Evolutionary conservation across 2,329 filamentous ascomycete genomes (phyloP), one percentile per base, ranked within the genome.

Genomic region (Aureobasidium lini): DNA sequence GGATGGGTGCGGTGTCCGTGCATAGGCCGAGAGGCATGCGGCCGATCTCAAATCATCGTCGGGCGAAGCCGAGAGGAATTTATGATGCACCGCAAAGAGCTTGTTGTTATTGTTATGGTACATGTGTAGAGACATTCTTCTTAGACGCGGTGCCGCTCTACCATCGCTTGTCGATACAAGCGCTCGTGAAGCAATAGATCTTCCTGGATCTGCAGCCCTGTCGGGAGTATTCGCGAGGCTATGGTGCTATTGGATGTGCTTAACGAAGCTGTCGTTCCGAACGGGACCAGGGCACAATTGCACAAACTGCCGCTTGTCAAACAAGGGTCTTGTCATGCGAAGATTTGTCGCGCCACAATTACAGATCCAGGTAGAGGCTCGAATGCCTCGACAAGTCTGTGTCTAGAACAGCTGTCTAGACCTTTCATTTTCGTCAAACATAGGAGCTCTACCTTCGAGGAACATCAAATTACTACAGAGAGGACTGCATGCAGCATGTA

Each of bases 11-110:
- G 49, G 42, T 16, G n/a, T 43, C 9, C 8, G 50, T 36, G 52
- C 52, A 56, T 31, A 40, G 52, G 11, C 52, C 50, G 28, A 15
- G n/a, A 50, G 34, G 47, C 47, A 50, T 50, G 48, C 48, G 36
- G 36, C 13, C n/a, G n/a, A 53, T 56, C 18, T 56, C 54, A 57
- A 57, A 57, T 57, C 54, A 57, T 47, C 23, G 28, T 18, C 52
- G 52, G 52, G 15, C 23, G 23, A 44, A 29, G 8, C 39, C 52
- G 39, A 43, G 16, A 13, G 49, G 34, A 15, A 29, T 42, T 13
- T 28, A 42, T 13, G 4, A 36, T 18, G 6, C 29, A 29, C 40
- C 6, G 3, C 52, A 7, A 37, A 28, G 10, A 28, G 10, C 31
- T 37, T 29, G 40, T 46, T 23, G 31, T 5, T 37, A 10, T 36